These are phyloP conservation scores for Fistulifera solaris DNA, from an alignment of 108 stramenopile species.

Conservation along the genomic window DNA sequence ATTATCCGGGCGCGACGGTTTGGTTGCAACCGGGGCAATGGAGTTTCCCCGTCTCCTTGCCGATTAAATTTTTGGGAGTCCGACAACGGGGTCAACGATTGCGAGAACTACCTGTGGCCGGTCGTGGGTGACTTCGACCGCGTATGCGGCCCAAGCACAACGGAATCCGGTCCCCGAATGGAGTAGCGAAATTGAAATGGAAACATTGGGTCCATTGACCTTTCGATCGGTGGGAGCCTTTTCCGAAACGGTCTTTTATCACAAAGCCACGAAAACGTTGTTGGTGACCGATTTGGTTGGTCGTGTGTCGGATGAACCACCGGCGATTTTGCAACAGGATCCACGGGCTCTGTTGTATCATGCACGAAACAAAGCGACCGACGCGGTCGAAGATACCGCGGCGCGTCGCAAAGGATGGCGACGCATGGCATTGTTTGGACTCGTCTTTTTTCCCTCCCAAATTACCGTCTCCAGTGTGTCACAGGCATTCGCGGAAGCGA, in stretches of 20 bases:
- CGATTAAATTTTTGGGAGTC: constrained; percentile 61
- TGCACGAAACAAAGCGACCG: constrained; percentile 66
- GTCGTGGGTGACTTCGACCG: too few species aligned
- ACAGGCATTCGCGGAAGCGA: constrained; percentile 38
- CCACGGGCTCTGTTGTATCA: constrained; percentile 79
- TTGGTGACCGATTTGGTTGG: constrained; percentile 83
- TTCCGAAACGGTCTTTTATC: constrained; percentile 82
- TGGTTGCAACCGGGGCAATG: constrained; percentile 88
- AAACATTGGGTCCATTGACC: constrained; percentile 64
- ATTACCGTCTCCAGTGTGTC: constrained; percentile 56
- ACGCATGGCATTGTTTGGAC: constrained; percentile 80
- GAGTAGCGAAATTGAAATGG: constrained; percentile 69
- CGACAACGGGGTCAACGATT: constrained; percentile 37
- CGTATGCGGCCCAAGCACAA: neutral
- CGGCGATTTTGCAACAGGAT: constrained; percentile 71
- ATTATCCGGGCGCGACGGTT: constrained; percentile 69
- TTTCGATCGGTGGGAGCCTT: constrained; percentile 83
- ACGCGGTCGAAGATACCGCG: constrained; percentile 55
- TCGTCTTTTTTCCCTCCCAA: constrained; percentile 87
- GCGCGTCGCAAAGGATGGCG: constrained; percentile 79
- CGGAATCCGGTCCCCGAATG: constrained; percentile 65
- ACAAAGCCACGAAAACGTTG: constrained; percentile 65
- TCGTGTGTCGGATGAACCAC: constrained; percentile 61
- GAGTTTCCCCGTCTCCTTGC: constrained; percentile 65
- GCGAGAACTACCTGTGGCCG: constrained; percentile 41